Base-by-base conservation (phyloP, 2,329 filamentous ascomycete species). In the Phoma herbarum region DNA sequence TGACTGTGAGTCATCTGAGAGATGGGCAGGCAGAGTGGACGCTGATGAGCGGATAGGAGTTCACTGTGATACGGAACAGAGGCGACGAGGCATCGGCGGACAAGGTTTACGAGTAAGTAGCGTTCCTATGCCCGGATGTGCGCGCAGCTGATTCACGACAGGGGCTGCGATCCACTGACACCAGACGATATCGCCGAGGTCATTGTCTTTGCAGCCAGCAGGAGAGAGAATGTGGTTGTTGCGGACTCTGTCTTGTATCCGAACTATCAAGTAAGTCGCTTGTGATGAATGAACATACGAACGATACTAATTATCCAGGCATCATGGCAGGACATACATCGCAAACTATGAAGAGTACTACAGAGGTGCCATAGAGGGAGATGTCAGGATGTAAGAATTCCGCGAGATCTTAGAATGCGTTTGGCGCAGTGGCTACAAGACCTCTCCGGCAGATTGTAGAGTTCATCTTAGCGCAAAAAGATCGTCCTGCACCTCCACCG, bases 131-230 rank as follows among this genome's bases (percentile, higher is more conserved):
- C 16, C 20, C 35, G 10, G 14, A 1, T 45, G 9, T 22, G 14
- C 2, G n/a, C 4, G 2, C 2, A 8, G 22, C 60, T 71, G 23
- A 69, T 29, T 10, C 7, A 10, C 14, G 1, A 7, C 23, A 72
- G 66, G 25, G 68, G 68, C 3, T 89, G 86, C 66, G 90, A 94
- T 64, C 92, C 92, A 43, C 81, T 96, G 62, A 95, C 91, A 0
- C 90, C 91, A 0, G 91, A 93, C 41, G 93, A 96, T 69, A 91
- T 96, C 71, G 92, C 92, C n/a, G 92, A 96, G 79, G 84, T 94
- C 39, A 83, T 96, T 48, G 92, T 96, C 12, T 96, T 96, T 72
- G 85, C 89, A 3, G 91, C 90, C 10, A 88, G 90, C 8, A 85
- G 92, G 65, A 85, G 89, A 63, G 91, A 96, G 78, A 96, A 96